Base-by-base conservation (phyloP, 78 protist genomes). In the Parvularia atlantis region DNA sequence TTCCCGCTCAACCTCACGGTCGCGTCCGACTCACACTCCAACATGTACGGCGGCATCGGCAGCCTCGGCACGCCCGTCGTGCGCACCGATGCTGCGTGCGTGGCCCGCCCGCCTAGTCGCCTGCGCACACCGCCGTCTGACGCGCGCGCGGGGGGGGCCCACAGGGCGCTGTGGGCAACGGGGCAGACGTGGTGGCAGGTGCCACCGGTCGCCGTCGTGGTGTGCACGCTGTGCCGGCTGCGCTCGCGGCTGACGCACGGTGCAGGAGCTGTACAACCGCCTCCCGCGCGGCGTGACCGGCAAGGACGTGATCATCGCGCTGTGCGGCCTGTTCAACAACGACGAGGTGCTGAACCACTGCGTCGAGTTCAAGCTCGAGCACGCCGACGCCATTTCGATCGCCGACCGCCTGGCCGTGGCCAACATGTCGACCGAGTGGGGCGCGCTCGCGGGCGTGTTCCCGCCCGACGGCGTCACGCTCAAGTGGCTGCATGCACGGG, bases 351-450 rank as follows among this genome's bases (percentile, higher is more conserved):
- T 85, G 35, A 85, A 85, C 72, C 81, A 75, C 40, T 82, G 83
- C n/a, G 67, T 85, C 11, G 85, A 80, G 43, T 84, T 78, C 28
- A 4, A n/a, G 10, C 81, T 78, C 44, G 52, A 22, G 13, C 81
- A 80, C 35, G 70, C 56, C 16, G 53, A 44, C 9, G 14, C 39
- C 20, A 61, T 83, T 19, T 37, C 75, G 14, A 57, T 83, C 33
- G 88, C 77, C 31, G 78, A 71, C 35, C 74, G 88, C 20, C 73
- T 83, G 43, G 68, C 89, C 17, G 62, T 85, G 7, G 84, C 89
- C 26, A 85, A 85, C 53, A 85, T 85, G 89, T 76, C 89, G 16
- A 85, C 89, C 0, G 89, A 85, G 40, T 85, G 89, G 89, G 89
- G 89, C 17, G 89, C 89, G 24, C 56, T 85, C 37, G 89, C 82